These are phyloP conservation scores for Ormosia emarginata DNA, from an alignment of 306 rosid genomes.

Conservation along the genomic window DNA sequence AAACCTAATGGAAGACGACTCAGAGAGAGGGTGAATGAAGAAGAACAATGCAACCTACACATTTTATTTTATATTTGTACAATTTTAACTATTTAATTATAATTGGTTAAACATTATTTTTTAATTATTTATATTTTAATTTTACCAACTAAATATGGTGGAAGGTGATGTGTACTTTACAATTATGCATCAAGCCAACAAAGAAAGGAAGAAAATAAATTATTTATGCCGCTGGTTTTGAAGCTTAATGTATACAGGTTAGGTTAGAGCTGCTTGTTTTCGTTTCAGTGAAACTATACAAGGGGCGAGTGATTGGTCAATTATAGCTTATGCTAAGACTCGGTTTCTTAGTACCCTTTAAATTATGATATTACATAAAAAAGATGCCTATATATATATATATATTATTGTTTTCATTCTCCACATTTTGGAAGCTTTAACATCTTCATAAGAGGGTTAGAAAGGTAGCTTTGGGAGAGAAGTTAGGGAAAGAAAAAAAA, in stretches of 20 bases:
- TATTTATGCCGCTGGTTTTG: slow-evolving; percentile 52
- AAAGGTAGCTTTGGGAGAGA: background rate
- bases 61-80: too few species aligned
- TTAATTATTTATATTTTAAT: too few species aligned
- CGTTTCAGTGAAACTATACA: slow-evolving; percentile 30
- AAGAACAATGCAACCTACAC: too few species aligned
- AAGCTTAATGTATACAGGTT: slow-evolving; percentile 19
- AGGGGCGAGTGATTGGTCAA: slow-evolving; percentile 35
- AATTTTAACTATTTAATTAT: too few species aligned
- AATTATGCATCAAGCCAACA: background rate
- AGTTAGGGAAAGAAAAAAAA: background rate
- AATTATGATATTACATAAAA: background rate
- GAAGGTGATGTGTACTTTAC: background rate
- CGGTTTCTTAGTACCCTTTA: slow-evolving; percentile 9
- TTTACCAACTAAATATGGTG: background rate
- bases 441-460: background rate
- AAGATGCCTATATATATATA: background rate
- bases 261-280: slow-evolving; percentile 45
- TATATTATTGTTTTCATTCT: background rate
- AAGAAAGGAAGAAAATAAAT: background rate
- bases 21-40: background rate
- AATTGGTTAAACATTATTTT: too few species aligned
- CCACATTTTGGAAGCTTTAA: background rate
- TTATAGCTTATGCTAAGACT: slow-evolving; percentile 3
- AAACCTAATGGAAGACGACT: background rate